Base-by-base conservation (phyloP, 306 rosid species). In the Vigna mungo region DNA sequence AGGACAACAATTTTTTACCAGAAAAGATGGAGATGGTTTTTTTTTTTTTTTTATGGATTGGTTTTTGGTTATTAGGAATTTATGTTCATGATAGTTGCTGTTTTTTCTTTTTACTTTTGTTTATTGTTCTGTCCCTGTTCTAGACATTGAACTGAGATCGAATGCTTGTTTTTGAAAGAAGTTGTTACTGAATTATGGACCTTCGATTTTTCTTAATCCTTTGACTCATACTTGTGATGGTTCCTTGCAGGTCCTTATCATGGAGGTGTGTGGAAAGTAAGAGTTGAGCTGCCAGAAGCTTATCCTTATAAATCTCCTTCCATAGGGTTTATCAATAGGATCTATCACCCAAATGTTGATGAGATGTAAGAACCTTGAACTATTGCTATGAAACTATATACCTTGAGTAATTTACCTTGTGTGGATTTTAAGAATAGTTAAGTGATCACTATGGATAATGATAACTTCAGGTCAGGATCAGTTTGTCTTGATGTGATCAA, bases 401-500 rank as follows among this genome's bases (percentile, higher is more conserved):
- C 62, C 2, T 32, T 77, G 32, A 11, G 61, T 66, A 34, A 47
- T 83, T 46, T 73, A 6, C 71, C 71, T 47, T 12, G 25, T 72
- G 54, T 67, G 37, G 54, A 53, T 53, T 80, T 78, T 39, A 71
- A 39, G 68, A 59, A 63, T 30, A 41, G 34, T 7, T 21, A 43
- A 55, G 64, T 32, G 59, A 17, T 58, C 68, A 20, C 68, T 7
- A 70, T 82, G 48, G 68, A 56, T 77, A 2, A 60, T 36, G 8
- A 46, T 51, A 43, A 51, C 69, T 85, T 77, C 88, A 87, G 90
- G 90, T 85, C 90, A 16, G 90, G 90, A 77, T 85, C 88, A n/a
- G 87, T 87, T 80, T 87, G 90, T 83, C 84, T 87, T 48, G 90
- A 87, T 85, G 90, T 85, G 51, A 87, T 87, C 78, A 87, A 87